phyloP scores from a whole-genome alignment of 306 rosid species.

The Cyclanthera cordifolia region DNA sequence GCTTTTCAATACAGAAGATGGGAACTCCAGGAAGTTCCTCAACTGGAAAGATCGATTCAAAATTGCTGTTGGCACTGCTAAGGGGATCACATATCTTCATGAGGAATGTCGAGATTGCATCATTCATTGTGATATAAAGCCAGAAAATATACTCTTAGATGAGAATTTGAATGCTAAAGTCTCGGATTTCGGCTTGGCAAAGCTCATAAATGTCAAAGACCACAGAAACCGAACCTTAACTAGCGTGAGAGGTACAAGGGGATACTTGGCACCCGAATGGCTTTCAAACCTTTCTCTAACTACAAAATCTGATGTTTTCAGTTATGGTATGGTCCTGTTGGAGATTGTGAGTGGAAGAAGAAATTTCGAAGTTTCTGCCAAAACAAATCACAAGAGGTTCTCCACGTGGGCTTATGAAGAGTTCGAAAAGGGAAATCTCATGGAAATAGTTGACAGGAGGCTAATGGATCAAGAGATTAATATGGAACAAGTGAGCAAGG shows the following conservation, averaged over 20 bases:
- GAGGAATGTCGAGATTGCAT: slow-evolving; percentile 84
- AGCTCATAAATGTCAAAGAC: slow-evolving; percentile 45
- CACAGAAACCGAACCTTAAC: slow-evolving; percentile 48
- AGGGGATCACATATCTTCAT: slow-evolving; percentile 75
- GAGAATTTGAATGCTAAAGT: slow-evolving; percentile 55
- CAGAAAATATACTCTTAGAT: slow-evolving; percentile 73
- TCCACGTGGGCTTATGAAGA: slow-evolving; percentile 69
- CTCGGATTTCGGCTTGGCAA: slow-evolving; percentile 78
- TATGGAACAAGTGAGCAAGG: slow-evolving; percentile 45
- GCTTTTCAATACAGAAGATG: slow-evolving; percentile 34
- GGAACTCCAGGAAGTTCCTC: slow-evolving; percentile 32
- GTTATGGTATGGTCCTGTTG: slow-evolving; percentile 72
- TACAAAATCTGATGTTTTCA: slow-evolving; percentile 56
- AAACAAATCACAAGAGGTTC: slow-evolving; percentile 48
- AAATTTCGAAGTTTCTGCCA: slow-evolving; percentile 53
- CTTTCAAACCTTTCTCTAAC: slow-evolving; percentile 64
- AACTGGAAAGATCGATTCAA: slow-evolving; percentile 57
- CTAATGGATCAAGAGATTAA: slow-evolving; percentile 35
- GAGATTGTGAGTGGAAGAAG: slow-evolving; percentile 77
- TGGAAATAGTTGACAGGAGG: slow-evolving; percentile 44
- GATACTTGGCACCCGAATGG: slow-evolving; percentile 86
- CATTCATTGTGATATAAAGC: slow-evolving; percentile 77
- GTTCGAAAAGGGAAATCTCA: slow-evolving; percentile 51
- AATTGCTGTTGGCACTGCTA: slow-evolving; percentile 61
- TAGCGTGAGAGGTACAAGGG: slow-evolving; percentile 68